These are phyloP conservation scores for Nelumbo lutea DNA, from an alignment of 164 flowering plant genomes.

Conservation along the genomic window DNA sequence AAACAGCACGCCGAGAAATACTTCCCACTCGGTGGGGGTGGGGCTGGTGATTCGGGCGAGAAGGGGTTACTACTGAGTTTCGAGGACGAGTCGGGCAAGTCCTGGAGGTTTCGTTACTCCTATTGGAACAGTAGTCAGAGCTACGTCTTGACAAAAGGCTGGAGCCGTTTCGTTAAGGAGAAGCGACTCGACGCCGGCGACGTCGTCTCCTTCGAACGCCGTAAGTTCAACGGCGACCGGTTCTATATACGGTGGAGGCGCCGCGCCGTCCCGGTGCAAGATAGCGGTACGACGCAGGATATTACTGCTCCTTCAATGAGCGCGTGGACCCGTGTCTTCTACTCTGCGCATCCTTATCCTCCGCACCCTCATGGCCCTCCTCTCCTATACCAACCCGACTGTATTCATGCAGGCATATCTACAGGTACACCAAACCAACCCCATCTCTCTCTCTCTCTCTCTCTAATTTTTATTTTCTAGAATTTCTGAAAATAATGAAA, in stretches of 20 bases:
- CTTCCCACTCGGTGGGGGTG: slow-evolving; percentile 55
- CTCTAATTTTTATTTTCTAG: neutral
- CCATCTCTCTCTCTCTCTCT: slow-evolving; percentile 1
- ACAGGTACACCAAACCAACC: neutral
- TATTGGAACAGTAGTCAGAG: slow-evolving; percentile 97
- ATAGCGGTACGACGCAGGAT: slow-evolving; percentile 3
- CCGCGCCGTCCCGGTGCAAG: slow-evolving; percentile 25
- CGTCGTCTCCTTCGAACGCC: slow-evolving; percentile 54
- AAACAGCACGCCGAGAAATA: slow-evolving; percentile 92
- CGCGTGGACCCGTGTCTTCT: slow-evolving; percentile 31
- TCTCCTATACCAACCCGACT: slow-evolving; percentile 36
- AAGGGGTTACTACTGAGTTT: slow-evolving; percentile 66
- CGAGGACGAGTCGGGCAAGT: slow-evolving; percentile 73
- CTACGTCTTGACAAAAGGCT: slow-evolving; percentile 89
- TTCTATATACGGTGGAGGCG: slow-evolving; percentile 72
- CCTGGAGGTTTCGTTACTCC: slow-evolving; percentile 81
- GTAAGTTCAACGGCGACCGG: slow-evolving; percentile 24
- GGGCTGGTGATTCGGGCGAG: slow-evolving; percentile 38
- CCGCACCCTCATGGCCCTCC: slow-evolving; percentile 16
- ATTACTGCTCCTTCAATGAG: neutral
- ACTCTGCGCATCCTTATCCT: slow-evolving; percentile 35
- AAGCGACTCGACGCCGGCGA: slow-evolving; percentile 88
- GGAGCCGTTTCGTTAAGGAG: slow-evolving; percentile 93
- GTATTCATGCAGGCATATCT: slow-evolving; percentile 50
- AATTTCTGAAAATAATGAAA: neutral